Conservation (phyloP, 768 basidiomycete genomes). For the Cystoderma amianthinum region DNA sequence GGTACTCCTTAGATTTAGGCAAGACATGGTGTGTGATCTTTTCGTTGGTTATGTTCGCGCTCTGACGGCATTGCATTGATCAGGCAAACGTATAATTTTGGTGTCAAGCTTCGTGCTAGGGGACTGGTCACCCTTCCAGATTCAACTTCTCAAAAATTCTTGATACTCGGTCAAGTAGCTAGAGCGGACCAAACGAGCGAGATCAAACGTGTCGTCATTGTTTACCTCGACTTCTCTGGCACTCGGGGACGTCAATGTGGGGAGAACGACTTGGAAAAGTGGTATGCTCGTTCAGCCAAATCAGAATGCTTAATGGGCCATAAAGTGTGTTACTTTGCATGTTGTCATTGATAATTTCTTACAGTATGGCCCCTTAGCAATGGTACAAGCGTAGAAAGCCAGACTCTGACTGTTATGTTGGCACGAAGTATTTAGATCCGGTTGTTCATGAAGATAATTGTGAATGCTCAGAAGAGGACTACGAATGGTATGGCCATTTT, state of each 20-base stretch:
- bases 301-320: conserved; percentile 91
- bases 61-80: background rate
- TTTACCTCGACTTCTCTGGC: conserved; percentile 79
- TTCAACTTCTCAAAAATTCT: conserved; percentile 93
- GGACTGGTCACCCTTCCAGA: conserved; percentile 89
- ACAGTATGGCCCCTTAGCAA: conserved; percentile 50
- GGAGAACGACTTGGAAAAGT: conserved; percentile 72
- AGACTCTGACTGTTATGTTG: conserved; percentile 83
- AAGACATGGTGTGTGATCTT: conserved; percentile 62
- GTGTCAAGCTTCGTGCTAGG: conserved; percentile 61
- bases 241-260: conserved; percentile 64
- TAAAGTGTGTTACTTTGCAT: conserved; percentile 49
- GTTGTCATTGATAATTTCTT: background rate
- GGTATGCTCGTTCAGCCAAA: conserved; percentile 69
- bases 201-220: conserved; percentile 57
- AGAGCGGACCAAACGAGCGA: conserved; percentile 47
- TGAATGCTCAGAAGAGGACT: conserved; percentile 80
- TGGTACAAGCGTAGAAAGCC: conserved; percentile 86
- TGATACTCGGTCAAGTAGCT: conserved; percentile 75
- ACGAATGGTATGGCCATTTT: conserved; percentile 65
- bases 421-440: conserved; percentile 85
- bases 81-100: conserved; percentile 71
- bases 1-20: conserved; percentile 82
- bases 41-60: conserved; percentile 2
- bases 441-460: conserved; percentile 80